A percentile compares a stretch with the other conserved stretches of the same genome.
Evolutionary conservation across 108 stramenopile genomes (phyloP).

Genomic region (Pseudonitzschia delicatissima): DNA sequence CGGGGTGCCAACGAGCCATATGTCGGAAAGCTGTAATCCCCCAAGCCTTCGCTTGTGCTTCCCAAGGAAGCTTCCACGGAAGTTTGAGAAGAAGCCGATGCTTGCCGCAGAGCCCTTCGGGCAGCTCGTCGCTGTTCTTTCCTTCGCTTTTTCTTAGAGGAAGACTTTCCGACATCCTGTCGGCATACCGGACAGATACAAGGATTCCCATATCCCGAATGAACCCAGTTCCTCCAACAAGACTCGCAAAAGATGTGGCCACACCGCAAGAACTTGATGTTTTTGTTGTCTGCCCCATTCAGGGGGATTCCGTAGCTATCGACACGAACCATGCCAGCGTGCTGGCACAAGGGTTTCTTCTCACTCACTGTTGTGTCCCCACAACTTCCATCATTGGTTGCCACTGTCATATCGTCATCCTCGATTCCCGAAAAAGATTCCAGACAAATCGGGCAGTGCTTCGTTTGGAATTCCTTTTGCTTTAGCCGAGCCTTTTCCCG

Average conservation of each 20-base stretch:
- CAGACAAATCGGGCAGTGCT: conserved; percentile 77
- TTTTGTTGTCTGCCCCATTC: conserved; percentile 59
- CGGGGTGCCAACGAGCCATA: too few species aligned
- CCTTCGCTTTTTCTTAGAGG: conserved; percentile 18
- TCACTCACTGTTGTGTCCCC: not conserved
- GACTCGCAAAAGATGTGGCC: conserved; percentile 87
- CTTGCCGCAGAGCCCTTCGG: not conserved
- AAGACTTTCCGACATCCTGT: conserved; percentile 64
- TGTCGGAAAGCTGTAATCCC: too few species aligned
- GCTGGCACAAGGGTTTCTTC: not conserved
- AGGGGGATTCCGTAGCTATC: conserved; percentile 74
- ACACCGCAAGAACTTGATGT: conserved; percentile 78
- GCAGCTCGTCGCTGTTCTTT: conserved; percentile 15
- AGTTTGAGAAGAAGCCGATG: too few species aligned
- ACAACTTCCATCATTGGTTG: conserved; percentile 3
- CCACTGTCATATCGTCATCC: conserved; percentile 7
- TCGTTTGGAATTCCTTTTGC: conserved; percentile 63
- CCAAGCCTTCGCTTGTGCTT: too few species aligned
- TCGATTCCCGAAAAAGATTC: conserved; percentile 48
- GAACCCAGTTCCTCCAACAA: conserved; percentile 82
- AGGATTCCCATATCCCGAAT: conserved; percentile 76
- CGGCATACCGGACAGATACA: conserved; percentile 83
- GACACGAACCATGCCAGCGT: conserved; percentile 33
- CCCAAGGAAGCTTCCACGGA: too few species aligned
- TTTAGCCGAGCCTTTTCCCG: conserved; percentile 64